Conservation (phyloP, 2,329 filamentous ascomycete species). For the Monosporascus sp. region DNA sequence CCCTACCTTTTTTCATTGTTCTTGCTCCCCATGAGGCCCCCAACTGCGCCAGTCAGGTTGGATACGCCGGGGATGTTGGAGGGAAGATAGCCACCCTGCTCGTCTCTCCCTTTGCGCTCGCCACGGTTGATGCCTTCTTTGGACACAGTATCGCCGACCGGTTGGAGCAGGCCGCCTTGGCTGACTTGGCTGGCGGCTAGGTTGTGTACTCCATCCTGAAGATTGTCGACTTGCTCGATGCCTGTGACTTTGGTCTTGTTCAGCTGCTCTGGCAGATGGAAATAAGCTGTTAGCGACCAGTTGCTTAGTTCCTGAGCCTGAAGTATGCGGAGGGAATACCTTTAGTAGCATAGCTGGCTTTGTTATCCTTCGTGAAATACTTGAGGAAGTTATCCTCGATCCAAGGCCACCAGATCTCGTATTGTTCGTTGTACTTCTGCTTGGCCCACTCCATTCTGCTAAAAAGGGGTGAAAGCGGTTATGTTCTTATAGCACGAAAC, state of each 20-base stretch:
- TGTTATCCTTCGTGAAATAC: slow-evolving; percentile 74
- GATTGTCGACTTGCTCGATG: slow-evolving; percentile 58
- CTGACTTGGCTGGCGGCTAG: slow-evolving; percentile 60
- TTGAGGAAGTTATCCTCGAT: slow-evolving; percentile 67
- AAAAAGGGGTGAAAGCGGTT: too few species aligned
- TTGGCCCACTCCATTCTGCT: slow-evolving; percentile 49
- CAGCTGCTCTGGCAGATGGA: slow-evolving; percentile 49
- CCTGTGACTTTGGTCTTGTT: slow-evolving; percentile 66
- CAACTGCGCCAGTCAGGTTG: neutral
- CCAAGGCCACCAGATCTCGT: slow-evolving; percentile 73
- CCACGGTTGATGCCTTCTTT: slow-evolving; percentile 62
- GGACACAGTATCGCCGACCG: slow-evolving; percentile 55
- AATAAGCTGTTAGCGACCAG: neutral
- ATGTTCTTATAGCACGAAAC: too few species aligned
- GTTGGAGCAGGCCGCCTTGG: slow-evolving; percentile 61
- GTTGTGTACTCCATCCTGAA: slow-evolving; percentile 63
- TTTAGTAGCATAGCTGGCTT: slow-evolving; percentile 65
- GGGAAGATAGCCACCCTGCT: slow-evolving; percentile 44
- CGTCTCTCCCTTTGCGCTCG: slow-evolving; percentile 60
- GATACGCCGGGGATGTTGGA: slow-evolving; percentile 13
- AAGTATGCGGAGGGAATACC: slow-evolving; percentile 36
- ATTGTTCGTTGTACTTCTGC: slow-evolving; percentile 64
- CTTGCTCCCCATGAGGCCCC: neutral
- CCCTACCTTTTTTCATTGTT: neutral
- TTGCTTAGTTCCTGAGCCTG: neutral